Evolutionary conservation across 768 basidiomycete genomes (phyloP), one percentile per base, ranked within the genome.

Genomic region (Hericium alpestre): DNA sequence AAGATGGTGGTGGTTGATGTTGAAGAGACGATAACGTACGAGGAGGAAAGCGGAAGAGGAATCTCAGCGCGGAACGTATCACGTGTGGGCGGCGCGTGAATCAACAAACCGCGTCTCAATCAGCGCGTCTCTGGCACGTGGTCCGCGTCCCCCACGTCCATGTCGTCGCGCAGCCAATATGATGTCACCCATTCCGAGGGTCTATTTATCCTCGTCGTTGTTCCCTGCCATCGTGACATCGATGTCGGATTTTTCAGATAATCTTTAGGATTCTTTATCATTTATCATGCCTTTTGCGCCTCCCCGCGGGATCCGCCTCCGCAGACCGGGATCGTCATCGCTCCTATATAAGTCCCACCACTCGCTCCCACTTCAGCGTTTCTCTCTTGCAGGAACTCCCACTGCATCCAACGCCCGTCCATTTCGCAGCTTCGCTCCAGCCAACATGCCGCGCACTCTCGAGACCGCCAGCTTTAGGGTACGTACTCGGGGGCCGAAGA

Each of bases 391-490:
- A 7, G 5, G n/a, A 18, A 7, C 32, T 22, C 38, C 38, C 52
- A 18, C 18, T 20, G 18, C 52, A 38, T 20, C 11, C 9, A 18
- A 6, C 52, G 22, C 38, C 1, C 23, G n/a, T 15, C 15, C 51
- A 50, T 47, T 12, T 23, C n/a, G 40, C 4, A 25, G 18, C n/a
- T 51, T 41, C 23, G 5, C 20, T 20, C 20, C 5, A 38, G 5
- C 16, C 23, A 56, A 15, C n/a, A 62, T 62, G 61, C 61, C 61
- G 12, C 51, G 51, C 56, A 60, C 61, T 20, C 53, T 55, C n/a
- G 61, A 62, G 46, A 62, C 61, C 2, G 56, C 61, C 4, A 56
- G 54, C 32, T 62, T 58, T 38, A 62, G 50, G 56, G 61, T 52
- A 22, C 46, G 40, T 46, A 9, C 37, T 32, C n/a, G 9, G 43